phyloP scores from a whole-genome alignment of 371 early-diverging fungal species.

The Nematocida sp. region DNA sequence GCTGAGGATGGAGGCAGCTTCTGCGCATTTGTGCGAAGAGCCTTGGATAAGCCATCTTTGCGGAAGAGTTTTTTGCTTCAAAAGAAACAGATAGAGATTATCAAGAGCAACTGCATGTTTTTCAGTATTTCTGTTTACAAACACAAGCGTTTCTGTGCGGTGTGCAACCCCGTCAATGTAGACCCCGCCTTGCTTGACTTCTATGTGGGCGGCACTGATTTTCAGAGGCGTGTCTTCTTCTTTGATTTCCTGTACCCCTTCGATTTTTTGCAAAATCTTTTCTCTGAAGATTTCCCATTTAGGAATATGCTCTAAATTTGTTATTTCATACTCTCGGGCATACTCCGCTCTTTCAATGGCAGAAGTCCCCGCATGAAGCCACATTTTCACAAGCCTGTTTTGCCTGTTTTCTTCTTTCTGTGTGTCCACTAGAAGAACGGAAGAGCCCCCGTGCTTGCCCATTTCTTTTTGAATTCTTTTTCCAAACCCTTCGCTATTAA shows the following conservation, averaged over 20 bases:
- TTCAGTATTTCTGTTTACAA: neutral
- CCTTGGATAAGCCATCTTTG: neutral
- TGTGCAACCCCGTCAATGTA: neutral
- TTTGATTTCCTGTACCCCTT: neutral
- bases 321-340: neutral
- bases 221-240: neutral
- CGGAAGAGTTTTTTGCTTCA: slow-evolving; percentile 7
- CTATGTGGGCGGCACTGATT: neutral
- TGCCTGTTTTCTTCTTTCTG: neutral
- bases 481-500: neutral
- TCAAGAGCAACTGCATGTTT: neutral
- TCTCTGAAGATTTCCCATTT: neutral
- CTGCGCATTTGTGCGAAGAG: neutral
- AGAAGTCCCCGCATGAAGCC: neutral
- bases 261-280: neutral
- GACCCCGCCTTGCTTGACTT: neutral
- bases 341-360: neutral
- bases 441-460: neutral
- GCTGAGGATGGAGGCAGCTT: slow-evolving; percentile 34
- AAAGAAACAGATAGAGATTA: slow-evolving; percentile 22
- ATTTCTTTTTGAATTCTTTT: slow-evolving; percentile 10
- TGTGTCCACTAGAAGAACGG: neutral
- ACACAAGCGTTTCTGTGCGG: neutral
- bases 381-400: neutral
- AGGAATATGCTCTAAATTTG: neutral